phyloP scores from a whole-genome alignment of 2,329 filamentous ascomycete genomes.

The Botrytis fragariae region DNA sequence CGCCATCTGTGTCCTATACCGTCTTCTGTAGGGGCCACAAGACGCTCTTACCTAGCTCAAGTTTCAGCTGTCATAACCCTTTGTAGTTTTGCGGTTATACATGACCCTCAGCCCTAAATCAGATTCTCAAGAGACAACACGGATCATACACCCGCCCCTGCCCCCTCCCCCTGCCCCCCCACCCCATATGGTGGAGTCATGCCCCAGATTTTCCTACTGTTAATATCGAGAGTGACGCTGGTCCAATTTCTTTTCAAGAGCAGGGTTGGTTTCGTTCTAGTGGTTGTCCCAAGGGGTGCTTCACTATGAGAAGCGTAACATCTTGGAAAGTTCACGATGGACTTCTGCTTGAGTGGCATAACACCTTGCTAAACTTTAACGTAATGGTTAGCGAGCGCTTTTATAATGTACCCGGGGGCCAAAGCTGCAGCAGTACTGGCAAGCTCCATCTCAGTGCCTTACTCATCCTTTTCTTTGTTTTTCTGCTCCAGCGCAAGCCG shows the following conservation, averaged over 20 bases:
- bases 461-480: not conserved
- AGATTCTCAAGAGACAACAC: not conserved
- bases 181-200: not conserved
- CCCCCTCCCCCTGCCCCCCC: not conserved
- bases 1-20: constrained; percentile 2
- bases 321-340: not conserved
- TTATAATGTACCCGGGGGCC: not conserved
- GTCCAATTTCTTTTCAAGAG: not conserved
- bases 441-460: not conserved
- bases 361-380: not conserved
- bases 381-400: constrained; percentile 5
- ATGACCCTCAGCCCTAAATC: not conserved
- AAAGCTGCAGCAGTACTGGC: not conserved
- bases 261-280: not conserved
- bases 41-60: not conserved
- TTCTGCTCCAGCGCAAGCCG: not conserved
- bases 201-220: not conserved
- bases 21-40: not conserved
- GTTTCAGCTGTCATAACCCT: not conserved
- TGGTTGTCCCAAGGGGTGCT: not conserved
- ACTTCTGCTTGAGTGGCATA: not conserved
- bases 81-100: not conserved
- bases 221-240: not conserved
- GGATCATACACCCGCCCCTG: not conserved
- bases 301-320: not conserved